Percentiles rank a stretch among this genome's conserved stretches.
Evolutionary conservation across 2,329 filamentous ascomycete species (phyloP).

Genomic region (Aspergillus ochraceoroseus): DNA sequence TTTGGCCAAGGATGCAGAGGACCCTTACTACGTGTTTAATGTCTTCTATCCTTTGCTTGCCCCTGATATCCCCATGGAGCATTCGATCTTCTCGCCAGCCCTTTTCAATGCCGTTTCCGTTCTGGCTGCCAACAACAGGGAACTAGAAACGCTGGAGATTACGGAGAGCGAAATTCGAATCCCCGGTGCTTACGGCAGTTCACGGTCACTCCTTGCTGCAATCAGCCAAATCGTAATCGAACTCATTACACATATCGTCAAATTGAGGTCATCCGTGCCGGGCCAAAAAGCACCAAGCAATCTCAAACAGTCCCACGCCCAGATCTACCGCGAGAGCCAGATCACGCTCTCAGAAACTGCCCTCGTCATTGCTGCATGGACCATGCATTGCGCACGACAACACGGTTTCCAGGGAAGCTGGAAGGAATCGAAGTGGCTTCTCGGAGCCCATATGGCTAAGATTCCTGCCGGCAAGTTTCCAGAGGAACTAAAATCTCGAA

Average conservation of each 20-base stretch:
- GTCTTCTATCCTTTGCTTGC: conserved; percentile 42
- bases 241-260: conserved; percentile 38
- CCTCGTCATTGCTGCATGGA: conserved; percentile 39
- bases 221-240: conserved; percentile 42
- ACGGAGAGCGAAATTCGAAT: conserved; percentile 31
- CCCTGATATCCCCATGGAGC: conserved; percentile 34
- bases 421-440: conserved; percentile 27
- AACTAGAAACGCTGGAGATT: conserved; percentile 35
- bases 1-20: conserved; percentile 26
- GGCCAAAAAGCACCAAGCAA: conserved; percentile 32
- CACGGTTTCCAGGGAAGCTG: conserved; percentile 24
- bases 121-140: conserved; percentile 41
- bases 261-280: conserved; percentile 30
- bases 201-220: conserved; percentile 38
- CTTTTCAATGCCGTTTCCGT: conserved; percentile 42
- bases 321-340: conserved; percentile 42
- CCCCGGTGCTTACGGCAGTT: conserved; percentile 31
- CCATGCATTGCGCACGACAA: conserved; percentile 33
- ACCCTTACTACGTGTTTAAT: conserved; percentile 45
- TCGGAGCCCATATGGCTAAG: conserved; percentile 30
- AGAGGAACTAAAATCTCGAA: conserved; percentile 26
- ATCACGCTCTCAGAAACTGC: conserved; percentile 40
- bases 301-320: conserved; percentile 40
- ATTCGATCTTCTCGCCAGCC: conserved; percentile 42
- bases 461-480: conserved; percentile 30